These are phyloP conservation scores for Bruguiera gymnorhiza DNA, from an alignment of 345 rosid species.

Conservation along the genomic window DNA sequence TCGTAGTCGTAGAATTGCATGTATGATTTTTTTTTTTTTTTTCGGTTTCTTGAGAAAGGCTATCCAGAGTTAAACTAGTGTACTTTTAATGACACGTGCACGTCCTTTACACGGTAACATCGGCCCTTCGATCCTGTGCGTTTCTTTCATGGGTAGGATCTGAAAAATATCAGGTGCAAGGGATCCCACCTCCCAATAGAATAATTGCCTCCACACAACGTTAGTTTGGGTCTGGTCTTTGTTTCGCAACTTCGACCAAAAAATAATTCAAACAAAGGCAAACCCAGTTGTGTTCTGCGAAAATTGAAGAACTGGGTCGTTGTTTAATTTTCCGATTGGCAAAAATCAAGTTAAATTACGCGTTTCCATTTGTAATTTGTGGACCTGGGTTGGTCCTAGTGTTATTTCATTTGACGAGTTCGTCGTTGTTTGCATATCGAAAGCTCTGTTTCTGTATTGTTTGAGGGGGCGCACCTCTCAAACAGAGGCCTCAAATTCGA, in stretches of 20 bases:
- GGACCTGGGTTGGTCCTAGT: not conserved
- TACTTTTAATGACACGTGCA: not conserved
- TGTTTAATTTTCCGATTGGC: slow-evolving; percentile 1
- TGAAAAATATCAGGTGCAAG: slow-evolving; percentile 14
- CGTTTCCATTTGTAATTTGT: not conserved
- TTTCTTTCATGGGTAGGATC: slow-evolving; percentile 37
- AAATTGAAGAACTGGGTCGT: slow-evolving; percentile 28
- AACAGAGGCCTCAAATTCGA: slow-evolving; percentile 16
- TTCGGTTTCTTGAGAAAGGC: too few relatives aligned
- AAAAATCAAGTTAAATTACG: not conserved
- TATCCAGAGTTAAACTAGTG: too few relatives aligned
- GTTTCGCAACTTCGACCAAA: not conserved
- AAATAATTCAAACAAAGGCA: slow-evolving; percentile 4
- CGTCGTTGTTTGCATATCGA: slow-evolving; percentile 11
- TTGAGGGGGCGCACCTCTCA: slow-evolving; percentile 14
- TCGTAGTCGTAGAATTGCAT: too few relatives aligned
- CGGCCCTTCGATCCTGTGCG: slow-evolving; percentile 17
- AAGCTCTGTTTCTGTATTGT: slow-evolving; percentile 12
- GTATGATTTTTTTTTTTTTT: too few relatives aligned
- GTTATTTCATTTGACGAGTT: not conserved
- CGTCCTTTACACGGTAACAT: slow-evolving; percentile 25
- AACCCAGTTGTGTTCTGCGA: slow-evolving; percentile 15
- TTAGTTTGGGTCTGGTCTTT: not conserved
- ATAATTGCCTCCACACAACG: not conserved
- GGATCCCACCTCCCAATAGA: slow-evolving; percentile 19